Base-by-base conservation (phyloP, 2,329 filamentous ascomycete species). In the Zymoseptoria brevis region DNA sequence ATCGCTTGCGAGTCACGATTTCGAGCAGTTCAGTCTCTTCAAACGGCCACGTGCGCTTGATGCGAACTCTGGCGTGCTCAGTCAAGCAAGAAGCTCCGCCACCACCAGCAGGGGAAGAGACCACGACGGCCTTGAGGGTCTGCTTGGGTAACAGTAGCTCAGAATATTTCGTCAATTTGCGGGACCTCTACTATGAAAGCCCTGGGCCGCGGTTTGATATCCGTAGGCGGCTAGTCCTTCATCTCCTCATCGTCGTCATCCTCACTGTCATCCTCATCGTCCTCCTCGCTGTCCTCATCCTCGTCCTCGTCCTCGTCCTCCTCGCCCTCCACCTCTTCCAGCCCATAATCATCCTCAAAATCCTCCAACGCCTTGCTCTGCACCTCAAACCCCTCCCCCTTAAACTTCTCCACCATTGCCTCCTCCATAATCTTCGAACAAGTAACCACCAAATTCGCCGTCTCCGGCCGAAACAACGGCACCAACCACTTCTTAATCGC, bases 281-380 rank as follows among this genome's bases (percentile, higher is more conserved):
- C 76, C 3, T 76, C 75, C 1, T 77, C 76, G 0, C 76, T 76
- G 1, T 79, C 78, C 0, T 86, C 84, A 0, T 86, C 85, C 0
- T 85, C 85, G 0, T 81, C 81, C 0, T 83, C 82, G 0, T 81
- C 79, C 0, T 80, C 79, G 0, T 83, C 83, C 2, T 84, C 84
- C 3, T 84, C 83, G 0, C 81, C 84, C 2, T 81, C 82, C 1
- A 78, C 79, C 2, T 80, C 81, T 72, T 88, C 82, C 53, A 96
- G 76, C 0, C 93, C 93, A 71, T 97, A 97, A 69, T 91, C 89
- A 64, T 96, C 90, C 73, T 95, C 85, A 74, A 96, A 97, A 68
- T 88, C 82, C 50, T 86, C 84, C 54, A 97, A 79, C 26, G 87
- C 80, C 70, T 87, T 86, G 48, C 89, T 81, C 70, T 89, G 82